Percentiles rank a stretch among this genome's conserved stretches.
Evolutionary conservation across 2,329 filamentous ascomycete species (phyloP).

Genomic region (Pyricularia pennisetigena): DNA sequence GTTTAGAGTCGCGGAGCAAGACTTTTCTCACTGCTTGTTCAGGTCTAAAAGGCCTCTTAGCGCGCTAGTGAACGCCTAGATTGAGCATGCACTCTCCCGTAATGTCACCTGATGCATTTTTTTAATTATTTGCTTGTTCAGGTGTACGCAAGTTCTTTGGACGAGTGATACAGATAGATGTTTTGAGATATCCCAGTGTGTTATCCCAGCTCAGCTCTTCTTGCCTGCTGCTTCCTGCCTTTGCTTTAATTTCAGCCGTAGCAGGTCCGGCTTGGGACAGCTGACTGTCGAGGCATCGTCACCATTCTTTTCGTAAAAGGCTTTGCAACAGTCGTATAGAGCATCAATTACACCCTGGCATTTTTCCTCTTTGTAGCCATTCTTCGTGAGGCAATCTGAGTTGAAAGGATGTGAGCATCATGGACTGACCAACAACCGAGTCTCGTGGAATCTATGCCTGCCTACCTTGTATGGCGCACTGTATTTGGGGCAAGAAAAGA

Average conservation of each 20-base stretch:
- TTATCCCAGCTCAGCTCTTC: background rate
- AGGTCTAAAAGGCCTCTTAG: constrained; percentile 73
- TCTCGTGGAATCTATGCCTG: background rate
- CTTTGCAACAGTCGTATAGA: constrained; percentile 86
- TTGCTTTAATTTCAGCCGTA: constrained; percentile 81
- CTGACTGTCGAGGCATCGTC: constrained; percentile 67
- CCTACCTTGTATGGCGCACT: constrained; percentile 87
- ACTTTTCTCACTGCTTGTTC: constrained; percentile 76
- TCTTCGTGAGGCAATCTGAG: constrained; percentile 73
- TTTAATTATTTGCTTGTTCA: constrained; percentile 21
- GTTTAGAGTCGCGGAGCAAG: constrained; percentile 99
- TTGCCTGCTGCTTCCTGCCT: constrained; percentile 21
- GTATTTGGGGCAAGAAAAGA: background rate
- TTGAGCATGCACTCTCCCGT: constrained; percentile 61
- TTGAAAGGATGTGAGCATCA: constrained; percentile 8
- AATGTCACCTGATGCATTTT: constrained; percentile 50
- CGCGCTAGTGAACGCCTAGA: constrained; percentile 98
- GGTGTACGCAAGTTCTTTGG: constrained; percentile 24
- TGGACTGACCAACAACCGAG: background rate
- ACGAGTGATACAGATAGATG: constrained; percentile 28
- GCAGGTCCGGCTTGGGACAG: constrained; percentile 73
- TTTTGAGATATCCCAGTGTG: background rate
- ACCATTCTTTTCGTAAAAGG: constrained; percentile 74
- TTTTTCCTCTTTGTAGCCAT: constrained; percentile 75
- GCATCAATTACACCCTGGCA: constrained; percentile 72